Base-by-base conservation (phyloP, 768 basidiomycete genomes). In the Rossbeevera mucosa region DNA sequence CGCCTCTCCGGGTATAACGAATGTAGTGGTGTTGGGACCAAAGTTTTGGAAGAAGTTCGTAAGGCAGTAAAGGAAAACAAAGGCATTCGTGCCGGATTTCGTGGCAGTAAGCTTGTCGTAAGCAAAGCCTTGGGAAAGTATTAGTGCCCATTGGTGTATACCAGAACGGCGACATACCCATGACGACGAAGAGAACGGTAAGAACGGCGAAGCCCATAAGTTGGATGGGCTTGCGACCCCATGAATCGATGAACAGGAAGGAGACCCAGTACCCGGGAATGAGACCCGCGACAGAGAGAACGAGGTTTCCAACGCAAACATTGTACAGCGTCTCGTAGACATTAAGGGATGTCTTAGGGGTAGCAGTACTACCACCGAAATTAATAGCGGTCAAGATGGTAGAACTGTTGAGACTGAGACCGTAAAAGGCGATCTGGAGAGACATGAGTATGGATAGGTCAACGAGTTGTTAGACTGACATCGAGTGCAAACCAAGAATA, bases 401-500 rank as follows among this genome's bases (percentile, higher is more conserved):
- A 30, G 81, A 76, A 3, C 84, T 88, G 72, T 94, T 94, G 51
- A 95, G 79, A 50, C 90, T 86, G 31, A 95, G 79, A 47, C 91
- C 91, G 67, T 94, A 93, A 73, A 90, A 94, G 8, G 91, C 90
- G 50, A 94, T 83, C 82, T 88, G 46, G 24, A 57, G 47, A 24
- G 16, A 44, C 6, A 41, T 60, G n/a, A 54, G 47, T 26, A 44
- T 7, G n/a, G 18, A 20, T 9, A 20, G 30, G 8, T n/a, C 16
- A 14, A 45, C 25, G 20, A 44, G 14, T 6, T 7, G n/a, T 25
- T 18, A 2, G 6, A 74, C 85, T 50, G 28, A 85, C 85, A 59
- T 90, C 91, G 22, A 92, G 80, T 8, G 91, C 91, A 55, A 94
- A 94, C 92, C 92, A 94, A 8, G 85, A 88, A 67, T 85, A 94